Evolutionary conservation across 371 early-diverging fungal genomes (phyloP), one percentile per base, ranked within the genome.

Genomic region (Chytridiales sp.): DNA sequence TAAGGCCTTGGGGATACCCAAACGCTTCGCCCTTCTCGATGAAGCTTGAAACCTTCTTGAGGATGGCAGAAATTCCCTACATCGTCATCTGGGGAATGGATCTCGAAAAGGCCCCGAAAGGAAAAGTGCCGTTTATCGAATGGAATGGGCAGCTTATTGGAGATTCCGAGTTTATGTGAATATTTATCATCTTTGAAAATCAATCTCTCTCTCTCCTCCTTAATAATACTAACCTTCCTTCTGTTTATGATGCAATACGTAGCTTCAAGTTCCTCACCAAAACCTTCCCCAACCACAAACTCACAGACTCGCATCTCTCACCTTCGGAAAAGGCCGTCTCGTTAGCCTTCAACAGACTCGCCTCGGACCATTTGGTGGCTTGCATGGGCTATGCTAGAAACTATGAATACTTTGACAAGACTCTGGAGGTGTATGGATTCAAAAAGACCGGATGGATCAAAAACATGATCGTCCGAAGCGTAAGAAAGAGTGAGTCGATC

Each of bases 1-100:
- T 64, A 26, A 17, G 51, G 31, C 59, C 59, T 9, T 64, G 65
- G 65, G 65, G 65, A 9, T 35, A 64, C 52, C 65, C 65, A 11
- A 64, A 64, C 41, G 65, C 65, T 11, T 31, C 32, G 17, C 65
- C 65, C 31, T 64, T 53, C 53, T 59, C 59, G 8, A 42, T 58
- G 4, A 66, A 66, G 36, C 62, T 66, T 6, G 66, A 66, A 32
- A 66, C 66, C n/a, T 66, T 55, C 56, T 61, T 66, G 1, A 52
- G 11, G 17, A 59, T 66, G 56, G 29, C 60, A 4, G 34, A 36
- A 13, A 66, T 66, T 42, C 55, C 54, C 1, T 61, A 66, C 35
- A 61, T 61, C 40, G 56, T 61, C 11, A 36, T 66, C 21, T 48
- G 66, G 19, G 66, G 52, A 21, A 61, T 66, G 26, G 41, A 61